phyloP scores from a whole-genome alignment of 2,329 filamentous ascomycete genomes.

The Lizonia empirigonia region DNA sequence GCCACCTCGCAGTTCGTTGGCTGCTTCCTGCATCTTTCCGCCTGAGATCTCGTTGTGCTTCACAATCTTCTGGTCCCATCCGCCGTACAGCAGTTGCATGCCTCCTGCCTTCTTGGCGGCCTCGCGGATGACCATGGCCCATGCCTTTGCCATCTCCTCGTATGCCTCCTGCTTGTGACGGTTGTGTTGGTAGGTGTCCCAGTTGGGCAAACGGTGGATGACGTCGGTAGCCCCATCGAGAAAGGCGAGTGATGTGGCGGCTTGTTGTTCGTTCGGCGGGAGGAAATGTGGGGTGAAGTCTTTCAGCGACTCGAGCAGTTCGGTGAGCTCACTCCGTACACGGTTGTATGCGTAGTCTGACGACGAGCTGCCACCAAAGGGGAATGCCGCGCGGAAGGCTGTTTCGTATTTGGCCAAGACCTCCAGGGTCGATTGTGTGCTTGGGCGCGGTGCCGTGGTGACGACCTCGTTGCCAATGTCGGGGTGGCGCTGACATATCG shows the following conservation, averaged over 20 bases:
- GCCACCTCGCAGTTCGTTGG: conserved; percentile 74
- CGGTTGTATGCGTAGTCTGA: conserved; percentile 96
- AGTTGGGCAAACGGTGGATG: conserved; percentile 86
- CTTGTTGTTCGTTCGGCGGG: conserved; percentile 84
- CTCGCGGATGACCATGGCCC: conserved; percentile 89
- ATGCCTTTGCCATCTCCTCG: conserved; percentile 92
- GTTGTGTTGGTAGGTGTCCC: conserved; percentile 86
- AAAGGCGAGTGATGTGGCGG: conserved; percentile 82
- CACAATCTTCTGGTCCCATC: conserved; percentile 86
- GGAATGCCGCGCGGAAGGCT: conserved; percentile 77
- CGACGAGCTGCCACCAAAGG: conserved; percentile 79
- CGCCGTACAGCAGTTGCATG: conserved; percentile 81
- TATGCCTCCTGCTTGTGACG: conserved; percentile 95
- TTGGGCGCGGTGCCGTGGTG: conserved; percentile 82
- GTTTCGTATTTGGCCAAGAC: conserved; percentile 84
- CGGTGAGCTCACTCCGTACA: conserved; percentile 78
- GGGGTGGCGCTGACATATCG: conserved; percentile 88
- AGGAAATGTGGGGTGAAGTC: conserved; percentile 97
- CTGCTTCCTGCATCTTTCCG: conserved; percentile 78
- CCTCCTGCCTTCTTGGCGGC: conserved; percentile 89
- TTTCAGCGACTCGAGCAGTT: conserved; percentile 84
- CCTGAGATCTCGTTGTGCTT: conserved; percentile 88
- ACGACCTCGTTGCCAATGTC: conserved; percentile 85
- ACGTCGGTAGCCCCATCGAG: conserved; percentile 89
- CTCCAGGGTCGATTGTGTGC: conserved; percentile 76